Base-by-base conservation (phyloP, 1,284 basidiomycete species). In the Trichosporon sp. region DNA sequence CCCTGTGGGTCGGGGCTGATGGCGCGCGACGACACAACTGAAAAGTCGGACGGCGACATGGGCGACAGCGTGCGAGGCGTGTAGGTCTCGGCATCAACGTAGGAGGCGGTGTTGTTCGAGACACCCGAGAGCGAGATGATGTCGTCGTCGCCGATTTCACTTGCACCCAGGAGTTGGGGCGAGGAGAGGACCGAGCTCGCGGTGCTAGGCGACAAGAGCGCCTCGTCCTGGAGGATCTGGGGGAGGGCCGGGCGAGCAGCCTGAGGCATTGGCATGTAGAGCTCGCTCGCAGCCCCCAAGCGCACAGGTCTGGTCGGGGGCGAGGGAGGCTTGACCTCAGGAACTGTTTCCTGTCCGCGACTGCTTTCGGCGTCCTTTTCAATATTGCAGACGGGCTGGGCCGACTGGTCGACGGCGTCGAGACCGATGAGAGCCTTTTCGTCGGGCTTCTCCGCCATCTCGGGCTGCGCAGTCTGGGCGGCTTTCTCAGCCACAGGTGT, bases 21-120 rank as follows among this genome's bases (percentile, higher is more conserved):
- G 1, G 68, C 38, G 3, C 63, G 68, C 5, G 65, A 67, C 2
- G 56, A 23, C 27, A 21, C 58, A 23, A 27, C 21, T 6, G 44
- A 53, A 13, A 32, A 31, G 31, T 47, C 38, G 23, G 25, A 32
- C 47, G 64, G 64, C 44, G 44, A 51, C 29, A 53, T 65, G 15
- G 64, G 64, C 44, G 44, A 51, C 29, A 53, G 51, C 8, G 64
- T 65, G 23, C 68, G 64, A 6, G 71, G 71, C 27, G 71, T 72
- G 67, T 72, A 72, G 7, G 65, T 65, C 67, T 72, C 71, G 0
- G 71, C 71, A 60, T 72, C 71, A 18, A 72, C 62, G 60, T 67
- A 72, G 27, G 56, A 53, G 34, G 67, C 64, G 0, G 66, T 66
- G 56, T 60, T 60, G 29, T 60, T 60, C 5, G 56, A 60, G 2